Percentiles rank a stretch among this genome's conserved stretches.
Conservation (phyloP, 192 early-diverging fungal genomes). For the Coemansia sp. region DNA sequence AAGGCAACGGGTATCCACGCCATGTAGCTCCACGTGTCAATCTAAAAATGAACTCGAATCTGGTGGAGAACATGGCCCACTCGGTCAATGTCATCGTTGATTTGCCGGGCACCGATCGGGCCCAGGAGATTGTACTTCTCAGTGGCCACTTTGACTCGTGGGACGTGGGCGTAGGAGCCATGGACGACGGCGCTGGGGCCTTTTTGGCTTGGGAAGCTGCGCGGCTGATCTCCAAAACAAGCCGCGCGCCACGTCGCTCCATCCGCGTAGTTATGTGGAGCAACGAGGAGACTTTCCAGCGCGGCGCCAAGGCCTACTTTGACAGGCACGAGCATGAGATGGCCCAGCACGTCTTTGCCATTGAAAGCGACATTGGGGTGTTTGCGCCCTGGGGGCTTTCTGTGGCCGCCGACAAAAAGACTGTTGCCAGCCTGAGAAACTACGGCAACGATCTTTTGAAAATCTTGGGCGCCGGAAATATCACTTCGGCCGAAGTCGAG, state of each 20-base stretch:
- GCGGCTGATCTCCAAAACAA: slow-evolving; percentile 30
- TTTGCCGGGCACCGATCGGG: slow-evolving; percentile 45
- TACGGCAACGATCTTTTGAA: slow-evolving; percentile 40
- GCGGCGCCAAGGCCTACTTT: slow-evolving; percentile 54
- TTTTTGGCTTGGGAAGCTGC: slow-evolving; percentile 53
- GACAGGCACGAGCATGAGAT: slow-evolving; percentile 42
- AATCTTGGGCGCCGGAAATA: slow-evolving; percentile 36
- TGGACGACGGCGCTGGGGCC: slow-evolving; percentile 59
- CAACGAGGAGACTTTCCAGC: slow-evolving; percentile 57
- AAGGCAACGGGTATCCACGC: slow-evolving; percentile 12
- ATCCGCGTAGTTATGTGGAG: slow-evolving; percentile 62
- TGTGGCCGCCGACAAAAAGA: slow-evolving; percentile 33
- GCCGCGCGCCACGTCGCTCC: slow-evolving; percentile 48
- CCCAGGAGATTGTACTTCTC: slow-evolving; percentile 54
- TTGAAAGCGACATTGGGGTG: slow-evolving; percentile 60
- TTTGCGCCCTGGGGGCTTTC: slow-evolving; percentile 60
- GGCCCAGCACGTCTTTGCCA: slow-evolving; percentile 44
- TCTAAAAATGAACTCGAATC: slow-evolving; percentile 48
- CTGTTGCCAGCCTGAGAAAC: slow-evolving; percentile 18
- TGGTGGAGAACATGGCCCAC: slow-evolving; percentile 29
- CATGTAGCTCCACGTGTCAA: slow-evolving; percentile 47
- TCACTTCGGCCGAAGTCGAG: slow-evolving; percentile 27
- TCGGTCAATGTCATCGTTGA: slow-evolving; percentile 58
- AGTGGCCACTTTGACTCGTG: slow-evolving; percentile 59
- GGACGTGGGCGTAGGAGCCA: slow-evolving; percentile 56